phyloP scores from a whole-genome alignment of 495 filamentous ascomycete genomes.

The Penicillium lividum region DNA sequence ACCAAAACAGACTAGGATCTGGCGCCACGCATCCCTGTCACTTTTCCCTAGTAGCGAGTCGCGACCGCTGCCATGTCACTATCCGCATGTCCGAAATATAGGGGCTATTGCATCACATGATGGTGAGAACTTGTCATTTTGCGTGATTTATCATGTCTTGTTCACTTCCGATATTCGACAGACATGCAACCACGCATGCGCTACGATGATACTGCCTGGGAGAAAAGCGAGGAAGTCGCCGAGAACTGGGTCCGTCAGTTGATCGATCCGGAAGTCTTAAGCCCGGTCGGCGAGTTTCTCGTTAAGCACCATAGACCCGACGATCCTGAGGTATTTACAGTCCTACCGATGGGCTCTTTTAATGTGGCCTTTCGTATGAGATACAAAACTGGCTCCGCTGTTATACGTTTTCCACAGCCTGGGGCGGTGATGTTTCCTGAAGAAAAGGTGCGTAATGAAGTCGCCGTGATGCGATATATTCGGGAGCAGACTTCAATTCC shows the following conservation, averaged over 20 bases:
- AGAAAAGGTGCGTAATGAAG: constrained; percentile 43
- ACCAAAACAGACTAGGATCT: neutral
- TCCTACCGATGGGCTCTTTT: constrained; percentile 14
- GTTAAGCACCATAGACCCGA: constrained; percentile 5
- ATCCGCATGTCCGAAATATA: no score
- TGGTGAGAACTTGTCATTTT: no score
- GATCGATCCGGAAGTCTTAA: constrained; percentile 1
- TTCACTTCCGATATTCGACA: neutral
- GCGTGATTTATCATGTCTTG: no score
- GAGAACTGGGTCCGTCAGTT: constrained; percentile 18
- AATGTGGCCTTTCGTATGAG: constrained; percentile 17
- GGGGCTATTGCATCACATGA: no score
- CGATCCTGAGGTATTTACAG: constrained; percentile 5
- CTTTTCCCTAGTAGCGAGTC: no score
- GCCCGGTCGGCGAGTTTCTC: constrained; percentile 10
- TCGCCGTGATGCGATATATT: constrained; percentile 45
- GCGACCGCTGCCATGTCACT: no score
- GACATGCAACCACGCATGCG: constrained; percentile 7
- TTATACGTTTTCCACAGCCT: constrained; percentile 16
- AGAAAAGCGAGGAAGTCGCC: constrained; percentile 11
- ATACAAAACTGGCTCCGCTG: constrained; percentile 8
- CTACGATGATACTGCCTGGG: constrained; percentile 20
- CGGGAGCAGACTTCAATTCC: constrained; percentile 38
- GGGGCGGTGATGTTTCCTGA: constrained; percentile 28
- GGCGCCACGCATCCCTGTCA: no score